Evolutionary conservation across 2,329 filamentous ascomycete species (phyloP).

Genomic region (Fusarium devonianum): DNA sequence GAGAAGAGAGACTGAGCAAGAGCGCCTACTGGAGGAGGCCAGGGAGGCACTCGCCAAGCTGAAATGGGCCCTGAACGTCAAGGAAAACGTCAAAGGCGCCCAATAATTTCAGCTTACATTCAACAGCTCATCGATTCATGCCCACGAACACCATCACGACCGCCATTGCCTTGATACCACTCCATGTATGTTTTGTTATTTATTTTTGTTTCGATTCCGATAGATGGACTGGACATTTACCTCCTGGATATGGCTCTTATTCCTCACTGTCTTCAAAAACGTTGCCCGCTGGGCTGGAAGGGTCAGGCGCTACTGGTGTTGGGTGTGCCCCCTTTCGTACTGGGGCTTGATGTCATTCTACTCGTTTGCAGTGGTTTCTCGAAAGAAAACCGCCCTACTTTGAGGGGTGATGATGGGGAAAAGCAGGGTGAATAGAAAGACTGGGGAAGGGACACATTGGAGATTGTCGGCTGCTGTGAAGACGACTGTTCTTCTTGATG

Average conservation of each 20-base stretch:
- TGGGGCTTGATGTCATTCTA: conserved; percentile 15
- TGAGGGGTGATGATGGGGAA: conserved; percentile 9
- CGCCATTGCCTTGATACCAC: conserved; percentile 37
- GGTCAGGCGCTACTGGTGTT: conserved; percentile 38
- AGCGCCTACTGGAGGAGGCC: conserved; percentile 64
- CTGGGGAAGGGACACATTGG: no score
- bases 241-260: conserved; percentile 34
- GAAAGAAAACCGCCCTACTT: conserved; percentile 11
- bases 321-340: conserved; percentile 28
- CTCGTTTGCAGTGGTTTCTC: conserved; percentile 14
- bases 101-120: conserved; percentile 47
- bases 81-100: conserved; percentile 65
- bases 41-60: conserved; percentile 70
- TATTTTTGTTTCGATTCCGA: conserved; percentile 27
- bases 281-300: conserved; percentile 15
- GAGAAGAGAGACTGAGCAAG: conserved; percentile 67
- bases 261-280: conserved; percentile 23
- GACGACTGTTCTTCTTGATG: no score
- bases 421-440: no score
- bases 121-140: conserved; percentile 15
- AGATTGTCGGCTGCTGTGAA: no score
- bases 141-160: conserved; percentile 33
- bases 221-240: conserved; percentile 37
- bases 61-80: conserved; percentile 75
- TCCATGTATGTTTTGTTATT: conserved; percentile 28